phyloP scores from a whole-genome alignment of 2,329 filamentous ascomycete genomes.

The Fusarium sp. region DNA sequence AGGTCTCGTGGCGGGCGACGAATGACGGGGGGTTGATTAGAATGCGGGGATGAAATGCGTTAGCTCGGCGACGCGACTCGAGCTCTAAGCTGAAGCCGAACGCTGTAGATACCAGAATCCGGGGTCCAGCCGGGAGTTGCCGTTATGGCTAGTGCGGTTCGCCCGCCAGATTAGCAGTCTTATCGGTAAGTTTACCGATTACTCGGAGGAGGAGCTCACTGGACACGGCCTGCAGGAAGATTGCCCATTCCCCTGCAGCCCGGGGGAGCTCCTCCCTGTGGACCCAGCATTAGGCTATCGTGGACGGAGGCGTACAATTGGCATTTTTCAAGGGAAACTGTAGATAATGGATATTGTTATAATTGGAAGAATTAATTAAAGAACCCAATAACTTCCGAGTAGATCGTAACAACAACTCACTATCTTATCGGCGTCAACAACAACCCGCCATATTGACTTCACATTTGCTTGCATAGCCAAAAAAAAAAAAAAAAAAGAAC shows the following conservation, averaged over 20 bases:
- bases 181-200: background rate
- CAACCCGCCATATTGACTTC: background rate
- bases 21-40: constrained; percentile 5
- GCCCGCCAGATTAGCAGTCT: background rate
- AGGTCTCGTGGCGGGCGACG: background rate
- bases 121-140: constrained; percentile 11
- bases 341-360: background rate
- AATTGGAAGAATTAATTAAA: background rate
- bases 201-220: constrained; percentile 8
- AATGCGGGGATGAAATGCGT: background rate
- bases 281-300: background rate
- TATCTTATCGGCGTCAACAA: background rate
- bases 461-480: background rate
- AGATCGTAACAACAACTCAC: background rate
- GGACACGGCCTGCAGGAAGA: background rate
- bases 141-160: background rate
- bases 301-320: background rate
- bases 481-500: no score
- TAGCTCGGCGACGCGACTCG: background rate
- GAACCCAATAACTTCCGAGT: background rate
- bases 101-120: background rate
- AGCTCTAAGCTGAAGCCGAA: background rate
- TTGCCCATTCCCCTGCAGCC: background rate
- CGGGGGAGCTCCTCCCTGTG: constrained; percentile 21
- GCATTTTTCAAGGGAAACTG: background rate